Evolutionary conservation across 306 rosid genomes (phyloP).

Genomic region (Pterocarpus santalinus): DNA sequence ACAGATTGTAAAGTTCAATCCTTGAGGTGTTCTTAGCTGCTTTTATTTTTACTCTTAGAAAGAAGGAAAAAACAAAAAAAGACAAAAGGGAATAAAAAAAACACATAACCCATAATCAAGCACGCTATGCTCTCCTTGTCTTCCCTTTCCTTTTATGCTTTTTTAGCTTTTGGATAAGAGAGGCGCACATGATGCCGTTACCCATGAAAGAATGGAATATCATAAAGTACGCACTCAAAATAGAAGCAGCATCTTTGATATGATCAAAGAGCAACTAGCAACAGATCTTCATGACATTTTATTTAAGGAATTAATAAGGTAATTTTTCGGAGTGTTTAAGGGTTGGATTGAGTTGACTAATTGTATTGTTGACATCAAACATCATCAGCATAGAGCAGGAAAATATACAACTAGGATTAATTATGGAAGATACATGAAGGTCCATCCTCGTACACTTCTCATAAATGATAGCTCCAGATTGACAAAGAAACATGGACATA

Average conservation of each 20-base stretch:
- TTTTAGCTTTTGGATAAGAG: conserved; percentile 31
- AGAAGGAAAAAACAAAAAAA: no score
- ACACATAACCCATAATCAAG: not conserved
- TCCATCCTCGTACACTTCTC: not conserved
- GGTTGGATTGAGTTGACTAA: conserved; percentile 16
- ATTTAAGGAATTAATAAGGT: not conserved
- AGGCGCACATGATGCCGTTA: conserved; percentile 31
- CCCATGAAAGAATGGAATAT: conserved; percentile 25
- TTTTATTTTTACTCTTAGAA: no score
- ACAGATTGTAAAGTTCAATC: conserved; percentile 28
- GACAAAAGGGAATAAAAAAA: no score
- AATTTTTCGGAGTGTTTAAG: conserved; percentile 3
- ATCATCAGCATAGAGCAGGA: not conserved
- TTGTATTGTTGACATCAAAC: conserved; percentile 4
- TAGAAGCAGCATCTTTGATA: not conserved
- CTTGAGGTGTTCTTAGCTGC: not conserved
- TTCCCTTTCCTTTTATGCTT: conserved; percentile 2
- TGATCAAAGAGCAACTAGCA: conserved; percentile 7
- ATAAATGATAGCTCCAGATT: not conserved
- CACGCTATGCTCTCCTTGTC: not conserved
- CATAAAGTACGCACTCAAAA: not conserved
- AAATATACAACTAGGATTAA: not conserved
- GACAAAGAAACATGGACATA: not conserved
- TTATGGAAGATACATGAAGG: not conserved
- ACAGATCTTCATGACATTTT: not conserved